Percentiles rank a stretch among this genome's conserved stretches.
phyloP scores from a whole-genome alignment of 306 rosid genomes.

The Prunus salicina region DNA sequence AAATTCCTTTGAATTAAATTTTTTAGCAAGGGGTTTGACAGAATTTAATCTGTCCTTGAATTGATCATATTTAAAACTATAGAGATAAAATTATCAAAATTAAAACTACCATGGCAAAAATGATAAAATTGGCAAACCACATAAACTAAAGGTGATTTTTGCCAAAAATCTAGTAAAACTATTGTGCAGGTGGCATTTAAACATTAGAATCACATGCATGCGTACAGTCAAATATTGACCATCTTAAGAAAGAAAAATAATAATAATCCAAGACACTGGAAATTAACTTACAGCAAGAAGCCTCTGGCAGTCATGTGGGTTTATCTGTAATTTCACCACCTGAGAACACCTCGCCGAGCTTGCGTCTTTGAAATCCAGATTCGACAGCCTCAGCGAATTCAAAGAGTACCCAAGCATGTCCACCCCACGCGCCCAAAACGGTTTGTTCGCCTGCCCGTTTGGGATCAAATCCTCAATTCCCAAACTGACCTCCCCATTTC shows the following conservation, averaged over 20 bases:
- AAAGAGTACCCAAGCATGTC: slow-evolving; percentile 90
- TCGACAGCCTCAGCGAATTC: slow-evolving; percentile 58
- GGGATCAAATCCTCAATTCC: slow-evolving; percentile 79
- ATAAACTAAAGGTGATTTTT: too few relatives aligned
- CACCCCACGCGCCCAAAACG: slow-evolving; percentile 91
- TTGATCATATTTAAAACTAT: too few relatives aligned
- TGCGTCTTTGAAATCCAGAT: slow-evolving; percentile 51
- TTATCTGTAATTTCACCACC: slow-evolving; percentile 52
- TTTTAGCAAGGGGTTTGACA: too few relatives aligned
- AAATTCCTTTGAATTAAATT: too few relatives aligned
- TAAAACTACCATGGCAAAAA: too few relatives aligned
- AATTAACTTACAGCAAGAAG: slow-evolving; percentile 57
- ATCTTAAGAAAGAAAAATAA: background rate
- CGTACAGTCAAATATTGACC: background rate
- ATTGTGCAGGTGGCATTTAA: too few relatives aligned
- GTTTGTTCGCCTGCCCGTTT: slow-evolving; percentile 48
- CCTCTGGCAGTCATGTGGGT: slow-evolving; percentile 35
- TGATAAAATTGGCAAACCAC: too few relatives aligned
- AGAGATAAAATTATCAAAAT: too few relatives aligned
- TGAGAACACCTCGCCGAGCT: slow-evolving; percentile 42
- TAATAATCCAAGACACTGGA: background rate
- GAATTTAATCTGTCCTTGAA: too few relatives aligned
- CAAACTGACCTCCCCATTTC: slow-evolving; percentile 29
- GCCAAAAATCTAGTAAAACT: too few relatives aligned
- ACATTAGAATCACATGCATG: too few relatives aligned